Evolutionary conservation across 23 red algal genomes (phyloP), one percentile per base, ranked within the genome.

Genomic region (Gracilaria caudata): DNA sequence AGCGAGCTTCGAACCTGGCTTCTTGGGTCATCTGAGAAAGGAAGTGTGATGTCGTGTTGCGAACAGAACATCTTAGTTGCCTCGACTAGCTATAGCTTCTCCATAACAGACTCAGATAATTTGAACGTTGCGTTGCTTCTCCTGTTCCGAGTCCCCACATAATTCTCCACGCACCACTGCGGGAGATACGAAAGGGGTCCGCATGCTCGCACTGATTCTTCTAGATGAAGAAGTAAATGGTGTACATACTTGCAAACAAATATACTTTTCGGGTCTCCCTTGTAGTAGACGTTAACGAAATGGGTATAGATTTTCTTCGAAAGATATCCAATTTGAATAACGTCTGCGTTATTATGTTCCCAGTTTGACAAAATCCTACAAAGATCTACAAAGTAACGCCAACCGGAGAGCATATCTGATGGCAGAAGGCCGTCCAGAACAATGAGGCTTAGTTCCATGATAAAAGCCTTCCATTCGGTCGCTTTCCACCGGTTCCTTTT

Each of bases 401-500:
- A 83, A 0, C 39, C 56, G 23, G 21, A 40, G n/a, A 83, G 17
- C 1, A 83, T 6, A 45, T 40, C 14, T 28, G 60, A 21, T 26
- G 55, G 34, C 6, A 83, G 56, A 39, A 64, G 4, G 2, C 33
- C 63, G 17, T 68, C 63, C n/a, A 68, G 17, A 10, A 68, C 63
- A 12, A 34, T 19, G 17, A 68, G 63, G 34, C 28, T 83, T 12
- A 57, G 35, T 17, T 51, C 41, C 3, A 43, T 23, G 4, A 43
- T 0, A 45, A 83, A 68, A 21, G 59, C 41, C 26, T 47, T 35
- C 79, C 24, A 68, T 43, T 83, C 0, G 19, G 55, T 41, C 39
- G 29, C 79, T 0, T 83, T 83, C 58, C 79, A 83, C 0, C 32
- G 4, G 10, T 57, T 57, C 20, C 41, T 70, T 28, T 64, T 64